Conservation (phyloP, 2,329 filamentous ascomycete species). For the Elsinoe arachidis region DNA sequence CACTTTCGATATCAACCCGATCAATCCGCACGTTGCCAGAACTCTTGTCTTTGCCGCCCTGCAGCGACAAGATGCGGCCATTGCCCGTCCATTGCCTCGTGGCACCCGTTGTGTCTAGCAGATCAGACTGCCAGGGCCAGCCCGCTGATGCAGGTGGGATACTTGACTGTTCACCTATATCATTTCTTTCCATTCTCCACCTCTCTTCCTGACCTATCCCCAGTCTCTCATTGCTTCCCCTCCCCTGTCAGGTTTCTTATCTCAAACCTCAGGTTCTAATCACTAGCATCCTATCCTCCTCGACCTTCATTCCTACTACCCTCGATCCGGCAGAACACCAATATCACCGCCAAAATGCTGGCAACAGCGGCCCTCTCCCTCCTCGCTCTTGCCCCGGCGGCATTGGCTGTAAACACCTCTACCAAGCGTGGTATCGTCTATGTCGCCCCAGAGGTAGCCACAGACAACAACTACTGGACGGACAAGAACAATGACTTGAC, state of each 20-base stretch:
- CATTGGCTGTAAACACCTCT: constrained; percentile 27
- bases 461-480: constrained; percentile 60
- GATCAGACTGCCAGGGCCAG: constrained; percentile 2
- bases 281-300: neutral
- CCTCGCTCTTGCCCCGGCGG: constrained; percentile 13
- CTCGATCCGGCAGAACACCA: neutral
- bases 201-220: neutral
- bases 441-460: constrained; percentile 42
- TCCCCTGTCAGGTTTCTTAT: neutral
- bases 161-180: constrained; percentile 2
- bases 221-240: constrained; percentile 4
- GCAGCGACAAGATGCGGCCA: constrained; percentile 5
- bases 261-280: neutral
- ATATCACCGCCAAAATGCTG: constrained; percentile 1
- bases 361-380: constrained; percentile 5
- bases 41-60: constrained; percentile 11
- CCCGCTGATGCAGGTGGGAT: neutral
- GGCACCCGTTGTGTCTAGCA: constrained; percentile 14
- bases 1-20: constrained; percentile 8
- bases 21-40: constrained; percentile 9
- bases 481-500: constrained; percentile 50
- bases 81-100: constrained; percentile 12
- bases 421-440: constrained; percentile 67
- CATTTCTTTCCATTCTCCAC: neutral
- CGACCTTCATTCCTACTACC: neutral